These are phyloP conservation scores for Salvia sclarea DNA, from an alignment of 305 asterid species.

Conservation along the genomic window DNA sequence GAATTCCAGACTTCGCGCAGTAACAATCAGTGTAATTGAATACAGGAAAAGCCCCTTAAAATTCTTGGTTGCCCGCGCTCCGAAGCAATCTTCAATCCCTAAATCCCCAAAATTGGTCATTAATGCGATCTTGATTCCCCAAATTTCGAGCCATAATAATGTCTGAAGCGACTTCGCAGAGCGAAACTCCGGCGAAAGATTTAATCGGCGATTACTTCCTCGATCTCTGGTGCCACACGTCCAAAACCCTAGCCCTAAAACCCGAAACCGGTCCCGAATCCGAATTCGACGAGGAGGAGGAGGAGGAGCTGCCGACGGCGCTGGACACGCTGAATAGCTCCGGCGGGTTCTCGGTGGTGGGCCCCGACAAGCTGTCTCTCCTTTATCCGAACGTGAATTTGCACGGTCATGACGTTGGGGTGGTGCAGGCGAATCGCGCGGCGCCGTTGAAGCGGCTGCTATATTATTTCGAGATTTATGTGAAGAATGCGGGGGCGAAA, in stretches of 20 bases:
- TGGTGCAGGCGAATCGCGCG: slow-evolving; percentile 78
- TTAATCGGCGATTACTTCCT: slow-evolving; percentile 49
- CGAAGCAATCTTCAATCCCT: slow-evolving; percentile 22
- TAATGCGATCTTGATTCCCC: slow-evolving; percentile 35
- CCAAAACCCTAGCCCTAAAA: slow-evolving; percentile 47
- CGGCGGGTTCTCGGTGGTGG: slow-evolving; percentile 75
- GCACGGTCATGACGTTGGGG: slow-evolving; percentile 94
- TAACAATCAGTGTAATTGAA: not conserved
- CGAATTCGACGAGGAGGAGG: slow-evolving; percentile 46
- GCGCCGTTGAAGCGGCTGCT: slow-evolving; percentile 76
- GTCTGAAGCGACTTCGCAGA: slow-evolving; percentile 50
- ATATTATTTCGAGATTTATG: slow-evolving; percentile 86
- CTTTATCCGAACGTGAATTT: slow-evolving; percentile 54
- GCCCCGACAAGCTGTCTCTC: slow-evolving; percentile 83
- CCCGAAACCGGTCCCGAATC: slow-evolving; percentile 35
- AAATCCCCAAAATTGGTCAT: slow-evolving; percentile 3
- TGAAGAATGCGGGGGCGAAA: slow-evolving; percentile 76
- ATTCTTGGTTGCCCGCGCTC: slow-evolving; percentile 15
- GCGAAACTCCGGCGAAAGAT: slow-evolving; percentile 43
- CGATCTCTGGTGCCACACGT: slow-evolving; percentile 45
- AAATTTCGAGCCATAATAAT: slow-evolving; percentile 16
- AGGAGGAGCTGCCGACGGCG: slow-evolving; percentile 73
- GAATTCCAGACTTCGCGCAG: not conserved
- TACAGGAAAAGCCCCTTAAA: slow-evolving; percentile 9
- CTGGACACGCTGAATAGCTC: slow-evolving; percentile 79